phyloP scores from a whole-genome alignment of 208 protist species.

The Phytomonas serpens region DNA sequence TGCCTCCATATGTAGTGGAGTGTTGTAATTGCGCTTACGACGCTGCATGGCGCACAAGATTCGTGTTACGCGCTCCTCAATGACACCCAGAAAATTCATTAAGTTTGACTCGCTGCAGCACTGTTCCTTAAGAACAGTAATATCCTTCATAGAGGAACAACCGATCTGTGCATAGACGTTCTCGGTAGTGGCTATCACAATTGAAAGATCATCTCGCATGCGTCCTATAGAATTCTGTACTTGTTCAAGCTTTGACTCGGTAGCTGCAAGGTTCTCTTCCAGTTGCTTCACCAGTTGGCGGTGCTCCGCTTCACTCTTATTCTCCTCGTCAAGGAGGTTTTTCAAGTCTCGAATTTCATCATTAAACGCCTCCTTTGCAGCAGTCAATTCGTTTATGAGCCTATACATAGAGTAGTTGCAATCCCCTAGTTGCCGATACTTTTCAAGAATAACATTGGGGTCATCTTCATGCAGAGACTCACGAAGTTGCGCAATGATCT shows the following conservation, averaged over 20 bases:
- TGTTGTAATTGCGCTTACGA: slow-evolving; percentile 2
- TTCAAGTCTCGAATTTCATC: slow-evolving; percentile 84
- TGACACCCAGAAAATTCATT: slow-evolving; percentile 78
- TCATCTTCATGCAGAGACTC: slow-evolving; percentile 76
- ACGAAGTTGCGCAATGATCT: slow-evolving; percentile 74
- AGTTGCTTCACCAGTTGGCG: slow-evolving; percentile 77
- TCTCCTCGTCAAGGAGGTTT: slow-evolving; percentile 75
- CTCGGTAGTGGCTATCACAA: slow-evolving; percentile 62
- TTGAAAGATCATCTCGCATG: slow-evolving; percentile 51
- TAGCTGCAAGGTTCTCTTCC: slow-evolving; percentile 80
- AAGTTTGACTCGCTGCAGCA: slow-evolving; percentile 84
- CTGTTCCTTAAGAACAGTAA: slow-evolving; percentile 17
- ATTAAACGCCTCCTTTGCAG: slow-evolving; percentile 78
- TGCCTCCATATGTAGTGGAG: background rate
- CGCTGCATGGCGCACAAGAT: slow-evolving; percentile 69
- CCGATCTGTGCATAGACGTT: slow-evolving; percentile 69
- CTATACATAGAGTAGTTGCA: slow-evolving; percentile 96
- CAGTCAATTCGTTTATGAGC: slow-evolving; percentile 93
- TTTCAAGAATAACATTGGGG: slow-evolving; percentile 70
- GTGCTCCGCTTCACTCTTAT: slow-evolving; percentile 61
- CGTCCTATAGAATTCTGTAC: slow-evolving; percentile 37
- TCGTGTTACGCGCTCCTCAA: slow-evolving; percentile 83
- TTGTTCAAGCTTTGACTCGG: slow-evolving; percentile 73
- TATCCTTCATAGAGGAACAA: slow-evolving; percentile 29
- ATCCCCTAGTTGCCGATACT: slow-evolving; percentile 89